Conservation (phyloP, 768 basidiomycete genomes). For the Lentinula detonsa region DNA sequence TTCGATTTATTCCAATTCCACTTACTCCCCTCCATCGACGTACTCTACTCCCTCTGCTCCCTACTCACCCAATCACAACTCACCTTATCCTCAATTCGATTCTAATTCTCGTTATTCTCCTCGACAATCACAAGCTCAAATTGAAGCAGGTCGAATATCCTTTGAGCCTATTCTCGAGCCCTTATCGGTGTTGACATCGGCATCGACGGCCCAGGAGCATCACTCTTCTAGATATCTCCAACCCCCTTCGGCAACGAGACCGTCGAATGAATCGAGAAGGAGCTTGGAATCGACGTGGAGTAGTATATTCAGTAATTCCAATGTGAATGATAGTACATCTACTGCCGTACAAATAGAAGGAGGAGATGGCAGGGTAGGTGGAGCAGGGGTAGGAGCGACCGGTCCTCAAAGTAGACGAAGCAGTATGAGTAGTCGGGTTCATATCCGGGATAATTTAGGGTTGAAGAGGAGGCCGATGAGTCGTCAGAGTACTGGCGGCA, state of each 20-base stretch:
- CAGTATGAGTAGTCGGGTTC: background rate
- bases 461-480: slow-evolving; percentile 18
- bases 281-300: slow-evolving; percentile 39
- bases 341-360: background rate
- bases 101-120: slow-evolving; percentile 10
- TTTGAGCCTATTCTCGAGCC: slow-evolving; percentile 53
- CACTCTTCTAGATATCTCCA: background rate
- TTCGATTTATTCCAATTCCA: slow-evolving; percentile 15
- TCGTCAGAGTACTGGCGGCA: slow-evolving; percentile 20
- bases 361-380: slow-evolving; percentile 10
- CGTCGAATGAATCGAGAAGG: slow-evolving; percentile 33
- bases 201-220: too few relatives aligned
- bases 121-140: too few relatives aligned
- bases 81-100: background rate
- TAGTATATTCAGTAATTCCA: slow-evolving; percentile 26
- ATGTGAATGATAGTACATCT: slow-evolving; percentile 19
- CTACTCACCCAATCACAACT: background rate
- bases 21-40: slow-evolving; percentile 7
- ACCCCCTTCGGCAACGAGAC: background rate
- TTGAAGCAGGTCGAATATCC: slow-evolving; percentile 32
- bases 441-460: background rate
- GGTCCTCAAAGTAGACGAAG: slow-evolving; percentile 31
- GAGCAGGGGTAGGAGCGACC: slow-evolving; percentile 16
- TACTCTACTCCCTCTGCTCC: background rate
- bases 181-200: background rate